Conservation (phyloP, 2,329 filamentous ascomycete genomes). For the Sporothrix protearum region DNA sequence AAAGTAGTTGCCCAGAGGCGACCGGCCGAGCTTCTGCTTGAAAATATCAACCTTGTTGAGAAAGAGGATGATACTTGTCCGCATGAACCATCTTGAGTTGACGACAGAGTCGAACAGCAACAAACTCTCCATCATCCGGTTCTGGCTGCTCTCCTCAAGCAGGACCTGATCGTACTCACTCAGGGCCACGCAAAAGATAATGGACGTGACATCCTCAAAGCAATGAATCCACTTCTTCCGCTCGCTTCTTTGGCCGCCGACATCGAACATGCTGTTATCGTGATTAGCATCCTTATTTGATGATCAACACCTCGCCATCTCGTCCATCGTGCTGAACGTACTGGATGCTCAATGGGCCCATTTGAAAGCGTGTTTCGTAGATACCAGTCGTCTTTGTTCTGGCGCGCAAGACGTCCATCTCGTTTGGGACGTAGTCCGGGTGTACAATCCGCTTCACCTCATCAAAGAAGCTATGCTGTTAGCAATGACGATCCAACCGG, state of each 20-base stretch:
- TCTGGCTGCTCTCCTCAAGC: slow-evolving; percentile 96
- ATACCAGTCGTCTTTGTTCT: slow-evolving; percentile 98
- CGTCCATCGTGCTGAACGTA: slow-evolving; percentile 48
- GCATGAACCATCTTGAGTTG: slow-evolving; percentile 98
- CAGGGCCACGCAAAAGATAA: slow-evolving; percentile 97
- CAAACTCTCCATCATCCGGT: slow-evolving; percentile 98
- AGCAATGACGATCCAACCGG: background rate
- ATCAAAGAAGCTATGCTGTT: slow-evolving; percentile 76
- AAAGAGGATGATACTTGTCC: slow-evolving; percentile 97
- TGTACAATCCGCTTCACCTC: slow-evolving; percentile 81
- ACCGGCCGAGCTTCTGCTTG: slow-evolving; percentile 86
- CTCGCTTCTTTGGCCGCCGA: slow-evolving; percentile 93
- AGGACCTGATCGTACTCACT: slow-evolving; percentile 98
- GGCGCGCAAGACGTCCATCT: slow-evolving; percentile 91
- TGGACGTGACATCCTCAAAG: slow-evolving; percentile 98
- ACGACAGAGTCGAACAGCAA: slow-evolving; percentile 97
- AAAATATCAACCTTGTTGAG: slow-evolving; percentile 99
- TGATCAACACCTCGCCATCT: no score
- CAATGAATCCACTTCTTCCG: slow-evolving; percentile 99
- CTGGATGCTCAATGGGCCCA: slow-evolving; percentile 99
- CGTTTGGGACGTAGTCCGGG: slow-evolving; percentile 82
- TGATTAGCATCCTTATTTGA: background rate
- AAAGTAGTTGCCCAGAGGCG: slow-evolving; percentile 90
- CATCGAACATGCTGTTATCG: slow-evolving; percentile 89
- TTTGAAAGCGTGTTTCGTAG: slow-evolving; percentile 96